These are phyloP conservation scores for Xylariomycetidae sp. DNA, from an alignment of 2,329 filamentous ascomycete species.

Conservation along the genomic window DNA sequence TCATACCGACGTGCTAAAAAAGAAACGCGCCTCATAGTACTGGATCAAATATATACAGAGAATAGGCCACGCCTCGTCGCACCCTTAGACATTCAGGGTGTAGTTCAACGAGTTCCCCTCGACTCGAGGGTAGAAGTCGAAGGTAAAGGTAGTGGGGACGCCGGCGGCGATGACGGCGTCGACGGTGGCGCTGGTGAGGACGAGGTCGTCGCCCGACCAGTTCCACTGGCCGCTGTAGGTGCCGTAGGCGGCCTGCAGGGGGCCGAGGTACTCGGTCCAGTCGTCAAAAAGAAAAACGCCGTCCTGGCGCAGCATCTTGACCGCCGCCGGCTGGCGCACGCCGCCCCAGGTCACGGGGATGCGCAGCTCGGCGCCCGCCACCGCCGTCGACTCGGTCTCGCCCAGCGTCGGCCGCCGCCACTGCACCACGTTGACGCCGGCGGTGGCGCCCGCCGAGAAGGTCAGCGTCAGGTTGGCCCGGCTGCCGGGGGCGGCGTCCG, in stretches of 20 bases:
- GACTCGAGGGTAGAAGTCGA: slow-evolving; percentile 50
- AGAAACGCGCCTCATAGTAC: no score
- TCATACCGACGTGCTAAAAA: no score
- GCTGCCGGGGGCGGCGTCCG: slow-evolving; percentile 35
- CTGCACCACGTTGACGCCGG: slow-evolving; percentile 43
- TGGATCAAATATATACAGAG: no score
- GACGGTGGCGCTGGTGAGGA: slow-evolving; percentile 38
- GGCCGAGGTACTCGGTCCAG: slow-evolving; percentile 48
- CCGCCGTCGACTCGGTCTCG: slow-evolving; percentile 15
- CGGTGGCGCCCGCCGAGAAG: slow-evolving; percentile 45
- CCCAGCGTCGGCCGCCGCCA: slow-evolving; percentile 41
- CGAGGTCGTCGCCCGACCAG: slow-evolving; percentile 39
- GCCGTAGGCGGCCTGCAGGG: slow-evolving; percentile 42
- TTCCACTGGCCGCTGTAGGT: slow-evolving; percentile 48
- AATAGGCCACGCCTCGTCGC: neutral
- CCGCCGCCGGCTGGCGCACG: slow-evolving; percentile 40
- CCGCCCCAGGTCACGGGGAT: slow-evolving; percentile 50
- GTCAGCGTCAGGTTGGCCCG: slow-evolving; percentile 44
- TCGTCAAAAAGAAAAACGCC: slow-evolving; percentile 47
- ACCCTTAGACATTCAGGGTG: slow-evolving; percentile 28
- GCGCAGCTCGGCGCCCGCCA: slow-evolving; percentile 29
- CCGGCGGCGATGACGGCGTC: slow-evolving; percentile 39
- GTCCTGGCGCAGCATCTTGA: slow-evolving; percentile 42
- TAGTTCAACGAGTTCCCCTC: slow-evolving; percentile 42
- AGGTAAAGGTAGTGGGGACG: slow-evolving; percentile 40